Evolutionary conservation across 202 grass and related monocot species (phyloP), one percentile per base, ranked within the genome.

Genomic region (Zoysia matrella): DNA sequence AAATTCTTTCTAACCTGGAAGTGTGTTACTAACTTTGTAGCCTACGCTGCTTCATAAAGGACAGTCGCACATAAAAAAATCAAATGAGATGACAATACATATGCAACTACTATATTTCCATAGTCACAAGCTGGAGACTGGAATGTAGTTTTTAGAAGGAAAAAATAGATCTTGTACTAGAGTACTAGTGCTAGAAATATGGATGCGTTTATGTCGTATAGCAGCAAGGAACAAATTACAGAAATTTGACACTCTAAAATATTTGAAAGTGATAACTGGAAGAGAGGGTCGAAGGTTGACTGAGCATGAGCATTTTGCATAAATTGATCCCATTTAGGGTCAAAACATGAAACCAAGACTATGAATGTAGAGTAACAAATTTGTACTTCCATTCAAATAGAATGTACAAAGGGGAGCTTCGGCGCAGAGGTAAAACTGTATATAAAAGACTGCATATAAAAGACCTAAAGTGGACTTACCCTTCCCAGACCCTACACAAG

Each of bases 1-100:
- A n/a, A 43, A 70, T 22, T 44, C 30, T 50, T 75, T 88, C 83
- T 56, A 82, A 82, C 22, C 39, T 43, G 81, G 54, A 43, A 69
- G 68, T 3, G 48, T 36, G 46, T 41, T 67, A 1, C 8, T 86
- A 81, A 43, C 8, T 45, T 63, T 45, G 30, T 52, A 67, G 60
- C 50, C 41, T 44, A 9, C 14, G 13, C 18, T 48, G 10, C 6
- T 4, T 7, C 52, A 49, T 15, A 85, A 8, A 79, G 47, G 57
- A 72, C 7, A 60, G 39, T 60, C 46, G 52, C 16, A 43, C 15
- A 15, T 4, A 67, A 67, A 72, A 63, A 3, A 57, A 67, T 48
- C 16, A 60, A 16, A 40, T 8, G 14, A 55, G 9, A 8, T 9
- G 12, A 14, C 3, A 73, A 40, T 79, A 66, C 14, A n/a, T 67